Percentiles rank a stretch among this genome's conserved stretches.
Evolutionary conservation across 2,329 filamentous ascomycete species (phyloP).

Genomic region (Sphaerulina musiva): DNA sequence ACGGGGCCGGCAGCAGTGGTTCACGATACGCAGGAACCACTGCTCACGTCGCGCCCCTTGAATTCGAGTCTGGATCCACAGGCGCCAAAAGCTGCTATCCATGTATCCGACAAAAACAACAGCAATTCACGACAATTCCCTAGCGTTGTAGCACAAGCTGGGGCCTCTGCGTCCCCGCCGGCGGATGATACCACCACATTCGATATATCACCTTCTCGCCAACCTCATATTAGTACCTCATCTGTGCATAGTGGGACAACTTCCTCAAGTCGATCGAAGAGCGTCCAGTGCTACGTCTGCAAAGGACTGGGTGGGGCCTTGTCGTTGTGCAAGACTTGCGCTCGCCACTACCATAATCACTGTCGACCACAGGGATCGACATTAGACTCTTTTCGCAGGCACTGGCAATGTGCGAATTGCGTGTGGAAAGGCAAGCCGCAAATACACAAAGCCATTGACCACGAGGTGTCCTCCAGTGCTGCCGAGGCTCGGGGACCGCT

Average conservation of each 20-base stretch:
- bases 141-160: background rate
- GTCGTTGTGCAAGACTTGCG: slow-evolving; percentile 32
- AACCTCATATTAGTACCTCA: slow-evolving; percentile 13
- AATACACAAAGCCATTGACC: background rate
- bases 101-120: background rate
- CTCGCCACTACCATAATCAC: slow-evolving; percentile 30
- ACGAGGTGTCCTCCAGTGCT: background rate
- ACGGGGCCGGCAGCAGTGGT: background rate
- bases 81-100: background rate
- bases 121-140: background rate
- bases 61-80: background rate
- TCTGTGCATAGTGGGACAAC: slow-evolving; percentile 17
- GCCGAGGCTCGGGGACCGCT: background rate
- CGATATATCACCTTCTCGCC: background rate
- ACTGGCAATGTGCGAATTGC: slow-evolving; percentile 29
- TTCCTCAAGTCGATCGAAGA: slow-evolving; percentile 16
- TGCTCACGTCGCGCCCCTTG: background rate
- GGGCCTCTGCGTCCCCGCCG: background rate
- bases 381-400: slow-evolving; percentile 6
- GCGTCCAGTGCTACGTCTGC: slow-evolving; percentile 31
- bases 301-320: slow-evolving; percentile 28
- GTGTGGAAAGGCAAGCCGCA: slow-evolving; percentile 14
- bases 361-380: background rate
- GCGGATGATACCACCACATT: background rate
- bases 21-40: background rate